Percentiles rank a stretch among this genome's conserved stretches.
Conservation (phyloP, 805 yeast species). For the Jamesozyma gamospora region DNA sequence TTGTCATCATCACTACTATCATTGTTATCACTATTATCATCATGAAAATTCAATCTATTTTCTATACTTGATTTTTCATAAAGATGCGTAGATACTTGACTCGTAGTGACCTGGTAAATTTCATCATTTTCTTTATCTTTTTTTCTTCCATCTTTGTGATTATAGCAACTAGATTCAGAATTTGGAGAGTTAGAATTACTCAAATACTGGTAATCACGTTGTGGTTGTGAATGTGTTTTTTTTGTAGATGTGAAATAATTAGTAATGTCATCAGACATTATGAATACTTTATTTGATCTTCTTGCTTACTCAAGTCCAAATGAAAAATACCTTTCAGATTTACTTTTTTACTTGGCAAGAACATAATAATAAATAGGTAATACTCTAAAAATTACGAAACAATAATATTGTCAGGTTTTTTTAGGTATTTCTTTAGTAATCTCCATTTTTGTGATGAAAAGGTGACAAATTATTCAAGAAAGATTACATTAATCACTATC, state of each 20-base stretch:
- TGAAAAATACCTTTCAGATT: neutral
- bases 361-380: too few species aligned
- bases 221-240: conserved; percentile 3
- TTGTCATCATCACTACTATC: neutral
- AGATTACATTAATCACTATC: too few species aligned
- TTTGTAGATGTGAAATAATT: conserved; percentile 6
- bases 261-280: conserved; percentile 10
- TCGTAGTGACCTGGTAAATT: neutral
- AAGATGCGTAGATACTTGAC: conserved; percentile 1
- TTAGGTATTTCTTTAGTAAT: too few species aligned
- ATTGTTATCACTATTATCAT: neutral
- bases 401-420: too few species aligned
- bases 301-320: neutral
- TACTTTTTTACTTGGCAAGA: too few species aligned
- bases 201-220: conserved; percentile 6
- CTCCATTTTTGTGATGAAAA: too few species aligned
- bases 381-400: too few species aligned
- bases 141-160: neutral
- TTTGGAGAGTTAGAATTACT: neutral
- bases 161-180: neutral
- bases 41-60: neutral
- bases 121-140: conserved; percentile 1
- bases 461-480: too few species aligned
- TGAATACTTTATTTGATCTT: neutral
- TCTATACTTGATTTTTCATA: conserved; percentile 4